Base-by-base conservation (phyloP, 2,329 filamentous ascomycete species). In the Exophiala mesophila region DNA sequence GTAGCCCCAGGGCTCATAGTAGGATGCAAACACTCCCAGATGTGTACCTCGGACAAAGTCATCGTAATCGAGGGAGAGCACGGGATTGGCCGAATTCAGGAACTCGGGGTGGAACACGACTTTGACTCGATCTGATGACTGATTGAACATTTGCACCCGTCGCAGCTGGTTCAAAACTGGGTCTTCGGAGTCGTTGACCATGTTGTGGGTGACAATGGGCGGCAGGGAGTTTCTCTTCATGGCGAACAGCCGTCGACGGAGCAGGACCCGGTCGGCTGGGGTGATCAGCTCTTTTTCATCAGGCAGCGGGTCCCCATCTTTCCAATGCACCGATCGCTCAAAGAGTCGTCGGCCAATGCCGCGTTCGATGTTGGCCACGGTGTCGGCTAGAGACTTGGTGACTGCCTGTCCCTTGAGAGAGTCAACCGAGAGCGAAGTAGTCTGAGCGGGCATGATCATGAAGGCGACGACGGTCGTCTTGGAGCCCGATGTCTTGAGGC, bases 1-100 rank as follows among this genome's bases (percentile, higher is more conserved):
- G 68, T 98, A 98, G 33, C 92, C 92, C 92, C 92, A 98, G 6
- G 92, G 92, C 70, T 98, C 92, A 65, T 98, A 98, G 77, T 97
- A 97, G 2, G 92, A 97, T 17, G 90, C 77, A 69, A 98, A 98
- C 44, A 98, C 81, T 58, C 92, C 92, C 60, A 98, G 71, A 66
- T 98, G 90, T 29, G 90, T 97, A 53, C 92, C 92, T 41, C 92
- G 87, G 32, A 98, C 92, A 61, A 98, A 98, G 64, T 98, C 92
- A 59, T 98, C 92, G 59, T 98, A 97, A 68, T 97, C 92, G 60
- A 98, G 76, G 13, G 92, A 89, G 23, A 98, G 74, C 2, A 98
- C 89, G 0, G 92, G 90, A 68, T 96, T 97, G 41, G 88, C 83
- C 1, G 90, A 94, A 72, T 89, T 96, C 55, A 98, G 71, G 69